These are phyloP conservation scores for Globisporangium iwayamae DNA, from an alignment of 352 stramenopile genomes.

Conservation along the genomic window DNA sequence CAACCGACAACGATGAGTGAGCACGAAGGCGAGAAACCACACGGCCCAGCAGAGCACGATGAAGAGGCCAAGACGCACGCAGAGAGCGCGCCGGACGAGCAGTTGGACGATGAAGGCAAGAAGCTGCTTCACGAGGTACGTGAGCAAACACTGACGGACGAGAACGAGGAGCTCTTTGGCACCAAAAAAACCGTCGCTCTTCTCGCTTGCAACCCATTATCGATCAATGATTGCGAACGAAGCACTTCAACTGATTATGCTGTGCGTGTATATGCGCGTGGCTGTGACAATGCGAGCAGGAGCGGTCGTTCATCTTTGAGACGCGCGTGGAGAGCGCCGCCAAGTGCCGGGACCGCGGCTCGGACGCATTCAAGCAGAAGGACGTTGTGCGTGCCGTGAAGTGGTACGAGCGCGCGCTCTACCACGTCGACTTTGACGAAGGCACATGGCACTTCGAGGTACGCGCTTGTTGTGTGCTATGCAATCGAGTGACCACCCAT, in stretches of 20 bases:
- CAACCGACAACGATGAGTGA: neutral
- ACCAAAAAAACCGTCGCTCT: neutral
- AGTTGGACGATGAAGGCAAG: slow-evolving; percentile 13
- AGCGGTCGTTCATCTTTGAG: slow-evolving; percentile 84
- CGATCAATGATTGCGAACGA: neutral
- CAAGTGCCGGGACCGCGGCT: slow-evolving; percentile 65
- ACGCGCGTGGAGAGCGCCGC: slow-evolving; percentile 65
- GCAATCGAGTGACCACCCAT: no score
- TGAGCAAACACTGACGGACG: neutral
- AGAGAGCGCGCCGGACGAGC: neutral
- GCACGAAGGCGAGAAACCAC: neutral
- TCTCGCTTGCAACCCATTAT: neutral
- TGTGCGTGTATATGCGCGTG: neutral
- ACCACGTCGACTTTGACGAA: slow-evolving; percentile 84
- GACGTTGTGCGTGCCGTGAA: slow-evolving; percentile 40
- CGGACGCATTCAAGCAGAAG: slow-evolving; percentile 47
- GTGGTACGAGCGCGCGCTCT: slow-evolving; percentile 78
- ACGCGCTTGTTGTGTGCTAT: no score
- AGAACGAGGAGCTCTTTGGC: slow-evolving; percentile 1
- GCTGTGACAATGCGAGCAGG: slow-evolving; percentile 25
- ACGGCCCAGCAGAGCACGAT: neutral
- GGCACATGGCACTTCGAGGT: slow-evolving; percentile 85
- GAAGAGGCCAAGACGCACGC: neutral
- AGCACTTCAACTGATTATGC: neutral
- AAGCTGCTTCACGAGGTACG: slow-evolving; percentile 19